Conservation (phyloP, 169 alveolate genomes). For the Amoebophrya sp. region DNA sequence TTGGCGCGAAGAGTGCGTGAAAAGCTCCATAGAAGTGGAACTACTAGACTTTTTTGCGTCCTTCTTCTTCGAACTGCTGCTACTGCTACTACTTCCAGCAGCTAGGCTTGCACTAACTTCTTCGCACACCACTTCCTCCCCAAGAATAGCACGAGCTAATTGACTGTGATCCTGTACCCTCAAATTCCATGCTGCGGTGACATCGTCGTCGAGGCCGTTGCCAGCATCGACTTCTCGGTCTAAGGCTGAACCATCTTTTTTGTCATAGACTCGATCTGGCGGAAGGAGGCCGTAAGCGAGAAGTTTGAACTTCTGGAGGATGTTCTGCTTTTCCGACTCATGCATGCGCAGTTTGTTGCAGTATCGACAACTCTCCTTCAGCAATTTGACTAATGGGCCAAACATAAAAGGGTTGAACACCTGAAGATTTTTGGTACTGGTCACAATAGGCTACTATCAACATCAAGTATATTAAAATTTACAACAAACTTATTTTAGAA, state of each 20-base stretch:
- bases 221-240: slow-evolving; percentile 4
- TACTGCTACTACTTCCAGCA: no score
- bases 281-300: not conserved
- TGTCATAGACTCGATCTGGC: not conserved
- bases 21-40: no score
- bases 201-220: not conserved
- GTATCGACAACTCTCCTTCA: not conserved
- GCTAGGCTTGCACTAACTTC: no score
- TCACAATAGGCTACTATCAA: no score
- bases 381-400: not conserved
- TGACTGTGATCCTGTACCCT: not conserved
- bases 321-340: not conserved
- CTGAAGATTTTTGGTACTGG: no score
- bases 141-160: no score
- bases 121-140: no score
- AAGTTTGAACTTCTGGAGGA: not conserved
- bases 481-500: no score
- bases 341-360: not conserved
- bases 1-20: not conserved
- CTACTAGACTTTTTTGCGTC: no score
- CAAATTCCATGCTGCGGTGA: not conserved
- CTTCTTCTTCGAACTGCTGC: no score
- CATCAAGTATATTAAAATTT: no score
- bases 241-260: not conserved
- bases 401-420: not conserved